These are phyloP conservation scores for Eruca vesicaria DNA, from an alignment of 441 rosid species.

Conservation along the genomic window DNA sequence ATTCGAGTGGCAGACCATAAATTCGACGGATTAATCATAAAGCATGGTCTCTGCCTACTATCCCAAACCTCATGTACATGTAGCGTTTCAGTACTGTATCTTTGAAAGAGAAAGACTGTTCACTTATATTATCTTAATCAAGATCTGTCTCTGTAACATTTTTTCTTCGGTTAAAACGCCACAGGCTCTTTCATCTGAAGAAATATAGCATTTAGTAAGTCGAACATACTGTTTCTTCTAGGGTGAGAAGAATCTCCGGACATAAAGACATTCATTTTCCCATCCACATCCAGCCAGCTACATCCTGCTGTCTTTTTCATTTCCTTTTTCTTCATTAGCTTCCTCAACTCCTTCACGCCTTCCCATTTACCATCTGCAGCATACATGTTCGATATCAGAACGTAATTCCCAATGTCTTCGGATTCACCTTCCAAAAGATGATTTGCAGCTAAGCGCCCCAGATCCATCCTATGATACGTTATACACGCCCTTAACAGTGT, in stretches of 20 bases:
- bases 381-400: conserved; percentile 73
- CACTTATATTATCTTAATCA: conserved; percentile 3
- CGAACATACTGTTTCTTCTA: conserved; percentile 45
- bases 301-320: conserved; percentile 80
- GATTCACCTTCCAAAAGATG: conserved; percentile 64
- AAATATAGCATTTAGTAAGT: conserved; percentile 42
- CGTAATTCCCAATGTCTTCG: conserved; percentile 57
- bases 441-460: conserved; percentile 57
- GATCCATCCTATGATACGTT: conserved; percentile 59
- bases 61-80: conserved; percentile 13
- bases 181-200: conserved; percentile 57
- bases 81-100: conserved; percentile 17
- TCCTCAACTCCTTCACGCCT: conserved; percentile 69
- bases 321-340: conserved; percentile 60
- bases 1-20: conserved; percentile 38
- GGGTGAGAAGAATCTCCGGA: conserved; percentile 79
- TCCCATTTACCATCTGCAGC: conserved; percentile 84
- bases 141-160: conserved; percentile 14
- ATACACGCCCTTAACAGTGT: conserved; percentile 76
- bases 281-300: conserved; percentile 89
- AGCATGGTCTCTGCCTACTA: neutral
- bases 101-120: conserved; percentile 18
- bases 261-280: conserved; percentile 54
- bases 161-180: conserved; percentile 34
- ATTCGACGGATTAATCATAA: neutral